Evolutionary conservation across 2,329 filamentous ascomycete species (phyloP), one percentile per base, ranked within the genome.

Genomic region (Pleurostoma richardsiae): DNA sequence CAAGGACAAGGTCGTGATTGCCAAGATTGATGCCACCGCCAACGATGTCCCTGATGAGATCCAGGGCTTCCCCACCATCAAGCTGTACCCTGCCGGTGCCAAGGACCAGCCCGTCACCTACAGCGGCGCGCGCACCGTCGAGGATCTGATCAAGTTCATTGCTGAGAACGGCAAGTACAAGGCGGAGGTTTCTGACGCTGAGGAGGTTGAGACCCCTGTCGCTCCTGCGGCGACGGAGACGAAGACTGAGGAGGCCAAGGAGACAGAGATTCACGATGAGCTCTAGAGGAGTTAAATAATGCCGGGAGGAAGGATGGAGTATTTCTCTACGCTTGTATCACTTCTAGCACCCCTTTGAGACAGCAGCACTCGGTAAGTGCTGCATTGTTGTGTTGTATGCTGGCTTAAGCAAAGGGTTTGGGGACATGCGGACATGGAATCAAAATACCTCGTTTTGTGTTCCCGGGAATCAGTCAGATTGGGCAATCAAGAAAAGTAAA

Each of bases 41-140:
- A 99, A 99, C 76, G 94, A 99, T 61, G 89, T 97, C 49, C 94
- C 94, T 49, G 92, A 97, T 70, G 89, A 96, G 75, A 90, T 99
- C 64, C 82, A 89, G 70, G 94, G 94, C 54, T 99, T 99, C 86
- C 94, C 94, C 48, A 99, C 94, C 68, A 96, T 99, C 82, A 97
- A 97, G 82, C 82, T 99, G 57, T 99, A 83, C 86, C 82, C 89
- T 54, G 94, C 94, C 59, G 91, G 90, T 62, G 79, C 80, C 71
- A 99, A 99, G 84, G 78, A 80, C 63, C 76, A 83, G 57, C 88
- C 94, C 49, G 70, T 96, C 53, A 89, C 90, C 59, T 99, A 96
- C 82, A 80, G 77, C 55, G 94, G 94, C 59, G 81, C 85, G 55
- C 90, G 94, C 62, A 94, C 90, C 46, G 74, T 96, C 47, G 89